Base-by-base conservation (phyloP, 2,329 filamentous ascomycete species). In the Botrytis medusae region DNA sequence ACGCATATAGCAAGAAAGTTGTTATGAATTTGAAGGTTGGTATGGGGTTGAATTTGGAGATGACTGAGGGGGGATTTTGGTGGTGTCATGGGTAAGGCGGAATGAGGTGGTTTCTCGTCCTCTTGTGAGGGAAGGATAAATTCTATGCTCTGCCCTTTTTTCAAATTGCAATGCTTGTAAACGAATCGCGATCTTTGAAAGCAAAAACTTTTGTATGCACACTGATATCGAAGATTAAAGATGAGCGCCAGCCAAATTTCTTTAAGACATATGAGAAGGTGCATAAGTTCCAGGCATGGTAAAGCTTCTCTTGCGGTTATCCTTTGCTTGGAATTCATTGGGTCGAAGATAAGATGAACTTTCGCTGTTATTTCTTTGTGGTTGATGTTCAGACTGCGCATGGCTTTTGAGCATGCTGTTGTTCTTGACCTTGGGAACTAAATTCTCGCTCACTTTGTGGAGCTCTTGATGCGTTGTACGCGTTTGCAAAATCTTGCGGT, bases 401-500 rank as follows among this genome's bases (percentile, higher is more conserved):
- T 75, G 75, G 51, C 72, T n/a, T n/a, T 42, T 77, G 77, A 16
- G 69, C 75, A 62, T 75, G 76, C 72, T 77, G 78, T 60, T 77
- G 77, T n/a, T 73, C 72, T 62, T 74, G 74, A 57, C 67, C 74
- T 22, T 71, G 68, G 25, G 60, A 51, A 32, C 74, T 73, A 20
- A 77, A 79, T 20, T 76, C 75, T 68, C 76, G 73, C 25, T 79
- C 75, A 16, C 59, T 64, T 57, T 77, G 77, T 37, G 78, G 73
- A 51, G 76, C 77, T 22, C 77, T 46, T 60, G 60, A 78, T 44
- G 79, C 75, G 68, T 75, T 77, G 70, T 80, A 80, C 62, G 77
- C 78, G 40, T 73, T 77, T 44, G 77, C 71, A 60, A 88, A 89
- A 71, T 89, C 87, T 70, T 84, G 84, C 0, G 87, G 82, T 5